Base-by-base conservation (phyloP, 768 basidiomycete species). In the Strobilomyces echinocephalus region DNA sequence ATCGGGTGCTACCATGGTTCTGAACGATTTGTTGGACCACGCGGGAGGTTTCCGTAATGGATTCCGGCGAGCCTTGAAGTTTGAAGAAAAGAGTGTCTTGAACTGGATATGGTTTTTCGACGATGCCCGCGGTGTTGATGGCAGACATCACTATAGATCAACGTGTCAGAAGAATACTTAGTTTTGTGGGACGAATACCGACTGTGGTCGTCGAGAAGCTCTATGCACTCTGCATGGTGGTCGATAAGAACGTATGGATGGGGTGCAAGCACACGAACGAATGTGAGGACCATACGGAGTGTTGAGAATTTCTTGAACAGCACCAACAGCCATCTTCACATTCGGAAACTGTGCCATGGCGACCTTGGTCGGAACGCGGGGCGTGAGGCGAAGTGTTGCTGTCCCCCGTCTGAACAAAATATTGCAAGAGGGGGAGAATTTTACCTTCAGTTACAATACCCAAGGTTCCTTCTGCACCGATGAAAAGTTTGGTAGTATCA, bases 71-170 rank as follows among this genome's bases (percentile, higher is more conserved):
- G 3, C 92, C 92, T 66, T 94, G 91, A 48, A 97, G 80, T 68
- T 95, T 95, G 78, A 97, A 91, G 73, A 97, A 92, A 10, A 97
- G 78, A 0, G 86, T 86, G 63, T 94, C 91, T 56, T 78, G 72
- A 18, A 83, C 82, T 4, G 85, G 85, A 64, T 86, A 89, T 42
- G 81, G 75, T 49, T 66, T 68, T 53, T 80, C 79, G 42, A 83
- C 71, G 50, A 87, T 64, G 24, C 88, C 87, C 20, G 79, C 83
- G 12, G 69, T 63, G 65, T 91, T 87, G 66, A 90, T 83, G 9
- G 89, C 89, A 33, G 76, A 67, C 84, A 93, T 90, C 82, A 88
- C 84, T 86, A 46, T 46, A 15, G 2, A 40, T 26, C 5, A 16
- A 18, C 4, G 20, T 5, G 40, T 58, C n/a, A 59, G 41, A 8